Evolutionary conservation across 257 asterid genomes (phyloP).

Genomic region (Nicotiana sylvestris): DNA sequence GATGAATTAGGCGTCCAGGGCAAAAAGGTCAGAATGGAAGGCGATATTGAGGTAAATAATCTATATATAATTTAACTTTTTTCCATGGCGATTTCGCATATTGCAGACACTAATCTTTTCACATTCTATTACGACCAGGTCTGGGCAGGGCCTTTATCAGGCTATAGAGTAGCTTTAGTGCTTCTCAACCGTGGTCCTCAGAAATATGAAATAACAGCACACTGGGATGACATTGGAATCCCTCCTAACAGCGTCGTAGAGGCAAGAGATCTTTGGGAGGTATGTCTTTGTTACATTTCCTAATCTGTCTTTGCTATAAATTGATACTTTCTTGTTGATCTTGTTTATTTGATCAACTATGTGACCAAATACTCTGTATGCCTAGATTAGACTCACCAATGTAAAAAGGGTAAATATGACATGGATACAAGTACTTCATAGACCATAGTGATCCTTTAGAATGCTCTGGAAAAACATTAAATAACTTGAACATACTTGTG

Average conservation of each 20-base stretch:
- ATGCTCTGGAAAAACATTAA: not conserved
- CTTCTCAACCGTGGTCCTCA: constrained; percentile 58
- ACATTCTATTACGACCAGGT: constrained; percentile 32
- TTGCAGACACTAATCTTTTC: not conserved
- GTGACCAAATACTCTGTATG: not conserved
- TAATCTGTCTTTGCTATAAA: not conserved
- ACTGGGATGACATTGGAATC: constrained; percentile 80
- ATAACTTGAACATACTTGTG: not conserved
- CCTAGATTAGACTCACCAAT: not conserved
- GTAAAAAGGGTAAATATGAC: not conserved
- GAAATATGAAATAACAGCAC: constrained; percentile 39
- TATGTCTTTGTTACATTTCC: not conserved
- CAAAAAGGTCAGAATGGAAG: constrained; percentile 77
- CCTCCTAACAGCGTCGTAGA: constrained; percentile 41
- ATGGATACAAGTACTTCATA: not conserved
- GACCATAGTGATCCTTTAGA: not conserved
- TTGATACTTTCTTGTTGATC: not conserved
- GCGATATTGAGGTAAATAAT: constrained; percentile 60
- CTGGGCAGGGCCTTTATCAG: constrained; percentile 87
- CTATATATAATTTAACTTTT: not conserved
- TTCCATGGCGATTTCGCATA: not conserved
- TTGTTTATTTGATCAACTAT: not conserved
- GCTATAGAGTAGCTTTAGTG: constrained; percentile 61
- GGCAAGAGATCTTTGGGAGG: constrained; percentile 89
- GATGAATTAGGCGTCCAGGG: constrained; percentile 77